Evolutionary conservation across 495 filamentous ascomycete species (phyloP), one percentile per base, ranked within the genome.

Genomic region (Aspergillus heteromorphus): DNA sequence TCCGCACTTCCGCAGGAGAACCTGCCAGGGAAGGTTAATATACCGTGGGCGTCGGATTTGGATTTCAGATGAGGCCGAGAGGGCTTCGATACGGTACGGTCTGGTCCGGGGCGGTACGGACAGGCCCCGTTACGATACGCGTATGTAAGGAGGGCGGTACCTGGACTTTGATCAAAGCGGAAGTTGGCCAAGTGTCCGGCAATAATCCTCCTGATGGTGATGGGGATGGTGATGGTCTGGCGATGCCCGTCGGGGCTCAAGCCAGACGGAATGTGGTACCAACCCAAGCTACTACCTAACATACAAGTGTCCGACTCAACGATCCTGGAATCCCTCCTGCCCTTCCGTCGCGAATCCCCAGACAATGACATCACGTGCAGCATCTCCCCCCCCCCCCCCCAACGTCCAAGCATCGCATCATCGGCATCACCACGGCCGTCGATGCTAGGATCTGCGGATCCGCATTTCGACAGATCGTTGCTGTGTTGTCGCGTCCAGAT

Each of bases 401-500:
- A 59, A 51, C 51, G 56, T 59, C 47, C 43, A 57, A 48, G 48
- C 54, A 57, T 45, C 25, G 48, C 54, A 57, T 45, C 25, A 50
- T 48, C 40, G 30, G 20, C 40, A 53, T 51, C 40, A 55, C 40
- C 21, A n/a, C 29, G 38, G 20, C 51, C 41, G 47, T 10, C 29
- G 48, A 47, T 31, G 54, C 56, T 47, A 41, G 53, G 56, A 63
- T 63, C 60, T 57, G 27, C 49, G 50, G 60, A 57, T 63, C 60
- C 60, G 60, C 60, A 58, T 20, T n/a, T 23, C 40, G 14, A 62
- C 53, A 59, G 60, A 59, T 63, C 56, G 20, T 53, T 56, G 61
- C 57, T 64, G 55, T 50, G 61, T 61, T 64, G 61, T 64, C 58
- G 52, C 49, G 27, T 49, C 49, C 49, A 58, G 55, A 58, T 51